Conservation (phyloP, 345 rosid species). For the Theobroma cacao region DNA sequence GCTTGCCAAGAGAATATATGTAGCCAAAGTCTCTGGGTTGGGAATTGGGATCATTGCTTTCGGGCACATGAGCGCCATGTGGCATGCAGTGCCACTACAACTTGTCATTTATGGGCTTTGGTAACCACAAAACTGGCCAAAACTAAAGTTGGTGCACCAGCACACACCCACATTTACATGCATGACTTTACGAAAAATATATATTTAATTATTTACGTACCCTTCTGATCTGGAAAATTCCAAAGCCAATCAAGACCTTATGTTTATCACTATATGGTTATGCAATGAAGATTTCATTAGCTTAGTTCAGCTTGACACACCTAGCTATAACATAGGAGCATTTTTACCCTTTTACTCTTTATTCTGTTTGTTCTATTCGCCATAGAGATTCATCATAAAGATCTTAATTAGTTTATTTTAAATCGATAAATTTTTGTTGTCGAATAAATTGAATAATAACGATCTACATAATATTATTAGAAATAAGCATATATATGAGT, state of each 20-base stretch:
- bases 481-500: too few relatives aligned
- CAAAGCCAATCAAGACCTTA: background rate
- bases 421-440: too few relatives aligned
- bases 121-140: slow-evolving; percentile 1
- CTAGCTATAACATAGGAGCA: too few relatives aligned
- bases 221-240: background rate
- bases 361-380: too few relatives aligned
- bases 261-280: too few relatives aligned
- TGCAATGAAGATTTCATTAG: too few relatives aligned
- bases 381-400: too few relatives aligned
- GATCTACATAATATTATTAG: too few relatives aligned
- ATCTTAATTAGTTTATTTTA: too few relatives aligned
- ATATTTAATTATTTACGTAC: background rate
- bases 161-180: background rate
- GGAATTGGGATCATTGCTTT: background rate
- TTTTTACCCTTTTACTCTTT: too few relatives aligned
- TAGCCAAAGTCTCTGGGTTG: background rate
- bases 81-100: background rate
- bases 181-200: background rate
- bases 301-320: too few relatives aligned
- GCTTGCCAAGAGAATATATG: slow-evolving; percentile 10
- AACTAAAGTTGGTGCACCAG: slow-evolving; percentile 8
- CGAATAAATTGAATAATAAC: too few relatives aligned
- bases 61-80: slow-evolving; percentile 27
- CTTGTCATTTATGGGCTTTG: slow-evolving; percentile 10